A percentile compares a stretch with the other conserved stretches of the same genome.
Evolutionary conservation across 768 basidiomycete species (phyloP).

Genomic region (Russula foetens): DNA sequence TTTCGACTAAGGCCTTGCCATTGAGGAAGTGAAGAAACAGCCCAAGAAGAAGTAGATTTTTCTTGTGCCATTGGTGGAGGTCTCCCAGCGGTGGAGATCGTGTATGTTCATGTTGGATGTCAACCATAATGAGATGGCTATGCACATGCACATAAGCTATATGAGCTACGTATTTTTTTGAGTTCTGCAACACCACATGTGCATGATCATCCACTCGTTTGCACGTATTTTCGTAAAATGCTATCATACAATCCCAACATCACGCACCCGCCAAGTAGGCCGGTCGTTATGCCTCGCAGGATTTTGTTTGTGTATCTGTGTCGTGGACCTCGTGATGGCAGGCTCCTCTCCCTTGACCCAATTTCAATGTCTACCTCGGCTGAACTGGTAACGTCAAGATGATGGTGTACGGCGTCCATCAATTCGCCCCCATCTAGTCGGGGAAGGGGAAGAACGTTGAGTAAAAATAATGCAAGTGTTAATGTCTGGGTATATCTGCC

Average conservation of each 20-base stretch:
- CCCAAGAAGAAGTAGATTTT: constrained; percentile 57
- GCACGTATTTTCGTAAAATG: constrained; percentile 1
- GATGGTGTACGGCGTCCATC: constrained; percentile 30
- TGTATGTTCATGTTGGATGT: constrained; percentile 8
- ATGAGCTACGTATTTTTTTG: background rate
- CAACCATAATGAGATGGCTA: constrained; percentile 4
- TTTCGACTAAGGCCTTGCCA: constrained; percentile 47
- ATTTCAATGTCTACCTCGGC: constrained; percentile 8
- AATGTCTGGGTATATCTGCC: constrained; percentile 54
- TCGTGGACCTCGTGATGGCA: background rate
- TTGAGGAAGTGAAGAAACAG: constrained; percentile 63
- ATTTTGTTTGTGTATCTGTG: constrained; percentile 7
- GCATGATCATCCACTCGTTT: constrained; percentile 3
- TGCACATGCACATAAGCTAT: constrained; percentile 7
- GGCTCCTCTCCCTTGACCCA: background rate
- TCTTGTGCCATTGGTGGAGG: constrained; percentile 2
- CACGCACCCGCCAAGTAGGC: constrained; percentile 7
- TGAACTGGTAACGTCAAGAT: background rate
- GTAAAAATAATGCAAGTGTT: constrained; percentile 70
- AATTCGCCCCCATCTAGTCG: constrained; percentile 64
- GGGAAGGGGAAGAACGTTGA: constrained; percentile 74
- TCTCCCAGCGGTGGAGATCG: background rate
- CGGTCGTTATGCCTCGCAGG: background rate
- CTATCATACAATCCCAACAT: constrained; percentile 5
- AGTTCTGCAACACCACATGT: background rate